phyloP scores from a whole-genome alignment of 306 rosid genomes.

The Vigna nakashimae region DNA sequence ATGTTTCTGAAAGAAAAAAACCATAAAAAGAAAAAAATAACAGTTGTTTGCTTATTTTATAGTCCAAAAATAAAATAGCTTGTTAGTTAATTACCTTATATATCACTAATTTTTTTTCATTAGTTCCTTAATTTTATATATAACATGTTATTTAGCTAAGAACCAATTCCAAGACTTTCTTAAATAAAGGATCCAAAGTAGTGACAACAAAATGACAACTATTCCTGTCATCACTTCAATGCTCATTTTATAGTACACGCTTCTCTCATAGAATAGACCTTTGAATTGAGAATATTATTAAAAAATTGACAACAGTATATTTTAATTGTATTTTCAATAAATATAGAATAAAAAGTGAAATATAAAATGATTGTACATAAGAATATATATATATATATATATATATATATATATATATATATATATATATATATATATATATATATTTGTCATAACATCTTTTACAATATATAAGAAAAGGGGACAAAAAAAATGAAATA shows the following conservation, averaged over 20 bases:
- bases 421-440: too few relatives aligned
- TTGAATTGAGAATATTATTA: neutral
- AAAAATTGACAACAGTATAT: too few relatives aligned
- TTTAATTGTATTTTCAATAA: too few relatives aligned
- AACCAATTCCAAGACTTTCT: constrained; percentile 22
- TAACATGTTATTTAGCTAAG: neutral
- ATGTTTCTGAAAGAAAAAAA: neutral
- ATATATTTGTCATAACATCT: too few relatives aligned
- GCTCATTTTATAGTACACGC: neutral
- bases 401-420: too few relatives aligned
- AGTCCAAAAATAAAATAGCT: neutral
- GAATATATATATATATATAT: too few relatives aligned
- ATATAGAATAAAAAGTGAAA: neutral
- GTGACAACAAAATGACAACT: constrained; percentile 37
- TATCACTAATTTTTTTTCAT: neutral
- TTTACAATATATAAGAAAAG: too few relatives aligned
- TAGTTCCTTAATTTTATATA: neutral
- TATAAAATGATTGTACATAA: too few relatives aligned
- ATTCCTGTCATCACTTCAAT: constrained; percentile 24
- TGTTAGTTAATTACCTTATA: neutral
- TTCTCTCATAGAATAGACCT: neutral
- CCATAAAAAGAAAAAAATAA: neutral
- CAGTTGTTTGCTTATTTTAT: constrained; percentile 27
- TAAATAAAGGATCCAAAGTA: constrained; percentile 27
- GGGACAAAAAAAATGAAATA: too few relatives aligned